Evolutionary conservation across 1,284 basidiomycete genomes (phyloP).

Genomic region (Marasmius oreades): DNA sequence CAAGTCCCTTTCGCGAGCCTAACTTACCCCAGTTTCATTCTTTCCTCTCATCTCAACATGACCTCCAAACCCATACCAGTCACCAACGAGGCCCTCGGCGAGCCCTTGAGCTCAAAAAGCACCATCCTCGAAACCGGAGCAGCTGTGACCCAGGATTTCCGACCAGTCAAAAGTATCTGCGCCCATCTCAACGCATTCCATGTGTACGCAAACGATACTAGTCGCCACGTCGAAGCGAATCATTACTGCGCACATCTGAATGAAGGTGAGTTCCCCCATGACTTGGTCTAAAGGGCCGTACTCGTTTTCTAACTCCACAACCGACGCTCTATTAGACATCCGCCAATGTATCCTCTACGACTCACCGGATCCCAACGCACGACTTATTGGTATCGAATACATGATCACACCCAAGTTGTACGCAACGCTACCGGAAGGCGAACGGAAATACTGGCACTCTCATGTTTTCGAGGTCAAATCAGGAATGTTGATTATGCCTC

Average conservation of each 20-base stretch:
- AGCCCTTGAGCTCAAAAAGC: neutral
- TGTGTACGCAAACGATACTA: slow-evolving; percentile 19
- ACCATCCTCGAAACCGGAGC: neutral
- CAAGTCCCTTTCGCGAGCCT: too few relatives aligned
- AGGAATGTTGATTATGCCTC: slow-evolving; percentile 19
- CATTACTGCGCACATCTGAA: slow-evolving; percentile 28
- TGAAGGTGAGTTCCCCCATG: slow-evolving; percentile 11
- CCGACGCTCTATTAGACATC: neutral
- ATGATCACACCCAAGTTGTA: slow-evolving; percentile 45
- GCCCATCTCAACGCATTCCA: slow-evolving; percentile 22
- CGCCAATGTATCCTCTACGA: slow-evolving; percentile 43
- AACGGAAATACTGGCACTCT: slow-evolving; percentile 51
- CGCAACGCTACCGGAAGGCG: slow-evolving; percentile 35
- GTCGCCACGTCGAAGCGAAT: slow-evolving; percentile 24
- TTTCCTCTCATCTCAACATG: neutral
- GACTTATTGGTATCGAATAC: slow-evolving; percentile 52
- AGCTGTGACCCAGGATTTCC: neutral
- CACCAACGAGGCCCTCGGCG: neutral
- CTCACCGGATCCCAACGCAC: slow-evolving; percentile 38
- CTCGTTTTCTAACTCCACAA: too few relatives aligned
- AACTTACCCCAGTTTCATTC: neutral
- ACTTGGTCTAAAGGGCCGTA: too few relatives aligned
- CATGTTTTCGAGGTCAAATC: slow-evolving; percentile 39
- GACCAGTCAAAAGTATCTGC: slow-evolving; percentile 15
- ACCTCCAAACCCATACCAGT: neutral